Evolutionary conservation across 1,139 yeast genomes (phyloP).

Genomic region (Geotrichum klebahnii): DNA sequence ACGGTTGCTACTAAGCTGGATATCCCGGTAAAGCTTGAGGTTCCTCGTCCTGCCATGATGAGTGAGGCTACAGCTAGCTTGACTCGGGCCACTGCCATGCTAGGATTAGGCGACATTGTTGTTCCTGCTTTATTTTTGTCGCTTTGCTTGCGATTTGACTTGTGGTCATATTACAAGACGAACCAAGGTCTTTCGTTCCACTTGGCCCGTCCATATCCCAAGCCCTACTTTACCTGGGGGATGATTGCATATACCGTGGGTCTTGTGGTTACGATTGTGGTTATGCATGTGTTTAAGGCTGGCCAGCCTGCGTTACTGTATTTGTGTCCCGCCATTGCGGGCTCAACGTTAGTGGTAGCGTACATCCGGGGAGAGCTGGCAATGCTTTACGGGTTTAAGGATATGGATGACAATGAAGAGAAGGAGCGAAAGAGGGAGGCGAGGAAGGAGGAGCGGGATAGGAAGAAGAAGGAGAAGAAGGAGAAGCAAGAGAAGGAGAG

Average conservation of each 20-base stretch:
- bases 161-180: slow-evolving; percentile 40
- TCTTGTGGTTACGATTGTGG: slow-evolving; percentile 44
- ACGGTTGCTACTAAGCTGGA: slow-evolving; percentile 56
- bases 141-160: slow-evolving; percentile 51
- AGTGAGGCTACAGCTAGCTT: slow-evolving; percentile 14
- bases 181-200: slow-evolving; percentile 38
- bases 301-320: slow-evolving; percentile 71
- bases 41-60: slow-evolving; percentile 41
- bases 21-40: slow-evolving; percentile 52
- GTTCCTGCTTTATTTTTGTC: slow-evolving; percentile 54
- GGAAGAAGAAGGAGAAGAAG: not conserved
- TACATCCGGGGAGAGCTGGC: slow-evolving; percentile 43
- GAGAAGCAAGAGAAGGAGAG: not conserved
- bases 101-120: slow-evolving; percentile 61
- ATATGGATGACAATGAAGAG: slow-evolving; percentile 28
- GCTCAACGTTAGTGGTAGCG: slow-evolving; percentile 40
- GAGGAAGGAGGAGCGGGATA: slow-evolving; percentile 10
- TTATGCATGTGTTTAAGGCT: slow-evolving; percentile 40
- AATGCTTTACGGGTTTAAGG: slow-evolving; percentile 43
- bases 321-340: slow-evolving; percentile 51
- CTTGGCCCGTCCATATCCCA: slow-evolving; percentile 41
- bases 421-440: slow-evolving; percentile 12
- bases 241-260: slow-evolving; percentile 48
- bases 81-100: slow-evolving; percentile 31
- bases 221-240: slow-evolving; percentile 47